Percentiles rank a stretch among this genome's conserved stretches.
These are phyloP conservation scores for Linum usitatissimum DNA, from an alignment of 345 rosid species.

Conservation along the genomic window DNA sequence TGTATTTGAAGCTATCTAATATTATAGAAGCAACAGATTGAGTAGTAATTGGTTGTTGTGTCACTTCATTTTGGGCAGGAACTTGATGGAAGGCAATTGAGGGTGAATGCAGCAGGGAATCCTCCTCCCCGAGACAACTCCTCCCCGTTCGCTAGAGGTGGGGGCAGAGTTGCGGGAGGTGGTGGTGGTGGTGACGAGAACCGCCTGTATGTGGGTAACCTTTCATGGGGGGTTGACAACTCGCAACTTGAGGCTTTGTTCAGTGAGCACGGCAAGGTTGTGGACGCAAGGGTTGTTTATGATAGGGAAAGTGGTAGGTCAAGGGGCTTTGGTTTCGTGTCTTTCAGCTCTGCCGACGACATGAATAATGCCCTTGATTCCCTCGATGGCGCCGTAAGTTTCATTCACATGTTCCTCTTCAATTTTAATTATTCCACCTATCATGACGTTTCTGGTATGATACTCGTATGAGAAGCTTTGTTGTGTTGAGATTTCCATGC, in stretches of 20 bases:
- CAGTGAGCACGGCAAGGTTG: constrained; percentile 74
- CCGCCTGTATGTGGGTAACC: constrained; percentile 80
- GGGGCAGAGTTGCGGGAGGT: constrained; percentile 18
- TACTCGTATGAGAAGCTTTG: background rate
- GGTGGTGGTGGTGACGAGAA: constrained; percentile 25
- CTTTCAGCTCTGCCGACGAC: constrained; percentile 69
- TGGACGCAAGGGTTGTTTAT: constrained; percentile 85
- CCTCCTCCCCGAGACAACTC: constrained; percentile 27
- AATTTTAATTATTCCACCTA: background rate
- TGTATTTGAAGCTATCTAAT: background rate
- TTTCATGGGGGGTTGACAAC: constrained; percentile 92
- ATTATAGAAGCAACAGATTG: background rate
- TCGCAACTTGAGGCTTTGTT: constrained; percentile 70
- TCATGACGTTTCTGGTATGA: background rate
- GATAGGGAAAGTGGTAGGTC: constrained; percentile 94
- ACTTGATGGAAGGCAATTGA: constrained; percentile 72
- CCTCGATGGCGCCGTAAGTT: constrained; percentile 77
- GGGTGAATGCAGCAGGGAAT: constrained; percentile 82
- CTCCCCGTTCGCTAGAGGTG: background rate
- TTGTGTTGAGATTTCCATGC: no score
- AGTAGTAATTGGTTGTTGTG: background rate
- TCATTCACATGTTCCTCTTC: background rate
- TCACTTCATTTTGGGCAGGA: constrained; percentile 37
- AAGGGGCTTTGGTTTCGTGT: constrained; percentile 92
- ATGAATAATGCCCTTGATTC: constrained; percentile 58